Percentiles rank a stretch among this genome's conserved stretches.
Conservation (phyloP, 176 grass and related monocot species). For the Coix lacrymajobi region DNA sequence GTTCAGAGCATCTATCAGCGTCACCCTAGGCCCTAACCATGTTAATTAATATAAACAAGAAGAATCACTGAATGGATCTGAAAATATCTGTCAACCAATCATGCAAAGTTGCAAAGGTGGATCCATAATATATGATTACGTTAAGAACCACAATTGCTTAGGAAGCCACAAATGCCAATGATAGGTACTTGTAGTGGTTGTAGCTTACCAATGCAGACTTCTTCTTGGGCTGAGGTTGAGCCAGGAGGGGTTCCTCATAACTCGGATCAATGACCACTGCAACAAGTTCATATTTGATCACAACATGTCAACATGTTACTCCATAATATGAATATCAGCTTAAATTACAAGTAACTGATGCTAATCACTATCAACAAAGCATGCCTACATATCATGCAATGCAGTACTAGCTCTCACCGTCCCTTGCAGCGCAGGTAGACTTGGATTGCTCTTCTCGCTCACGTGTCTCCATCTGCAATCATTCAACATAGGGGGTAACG, state of each 20-base stretch:
- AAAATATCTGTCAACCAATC: background rate
- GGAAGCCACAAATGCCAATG: background rate
- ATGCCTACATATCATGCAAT: background rate
- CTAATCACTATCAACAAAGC: background rate
- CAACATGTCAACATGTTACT: background rate
- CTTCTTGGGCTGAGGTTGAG: slow-evolving; percentile 34
- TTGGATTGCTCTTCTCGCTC: slow-evolving; percentile 48
- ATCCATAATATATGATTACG: background rate
- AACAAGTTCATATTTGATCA: slow-evolving; percentile 1
- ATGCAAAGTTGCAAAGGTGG: slow-evolving; percentile 5
- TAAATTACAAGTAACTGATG: background rate
- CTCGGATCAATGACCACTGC: slow-evolving; percentile 55
- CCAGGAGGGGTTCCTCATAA: slow-evolving; percentile 59
- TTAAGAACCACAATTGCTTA: background rate
- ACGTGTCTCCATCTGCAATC: slow-evolving; percentile 57
- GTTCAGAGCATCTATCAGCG: background rate
- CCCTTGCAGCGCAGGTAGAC: background rate
- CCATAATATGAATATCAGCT: background rate
- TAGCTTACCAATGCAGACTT: slow-evolving; percentile 64
- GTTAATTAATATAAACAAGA: background rate
- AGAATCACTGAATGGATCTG: background rate
- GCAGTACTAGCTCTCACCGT: background rate
- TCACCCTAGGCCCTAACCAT: background rate
- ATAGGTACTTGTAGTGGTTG: background rate
- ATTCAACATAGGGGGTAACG: background rate